Base-by-base conservation (phyloP, 2,329 filamentous ascomycete genomes). In the Aspergillus sp. region DNA sequence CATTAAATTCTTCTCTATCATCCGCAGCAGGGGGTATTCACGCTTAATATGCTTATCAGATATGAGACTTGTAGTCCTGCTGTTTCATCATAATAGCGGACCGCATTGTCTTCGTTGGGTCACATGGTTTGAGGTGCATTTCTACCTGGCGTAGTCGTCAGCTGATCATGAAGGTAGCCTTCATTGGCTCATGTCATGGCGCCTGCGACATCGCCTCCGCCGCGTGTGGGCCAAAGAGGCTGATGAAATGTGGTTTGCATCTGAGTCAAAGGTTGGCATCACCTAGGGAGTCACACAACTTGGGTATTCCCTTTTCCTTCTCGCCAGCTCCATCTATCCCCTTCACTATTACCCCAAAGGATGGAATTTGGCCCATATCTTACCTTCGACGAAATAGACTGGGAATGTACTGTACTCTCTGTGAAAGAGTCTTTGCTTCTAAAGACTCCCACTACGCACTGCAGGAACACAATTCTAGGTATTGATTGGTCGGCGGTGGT, bases 361-460 rank as follows among this genome's bases (percentile, higher is more conserved):
- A 55, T 55, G 52, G 50, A 52, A 47, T 47, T 56, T 49, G 51
- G 51, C 35, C 42, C 51, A 38, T 49, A 54, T 51, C 48, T 51
- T 35, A 36, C 26, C 36, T 56, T 49, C 30, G 46, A 56, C 19
- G 47, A 44, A 6, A 45, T 45, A 42, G 43, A 53, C 36, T 54
- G 54, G 32, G 35, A 54, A 44, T 56, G 48, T 47, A 46, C 42
- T 47, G n/a, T n/a, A n/a, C n/a, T n/a, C 45, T 56, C 22, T 56
- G 51, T 35, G 30, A 51, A 36, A 54, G 51, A 33, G 24, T 26
- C 42, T 56, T 56, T 42, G 26, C 26, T 51, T 47, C 52, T 19
- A 30, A 45, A 47, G 16, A 16, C 19, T 41, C 49, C 16, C 48
- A 54, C 38, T 52, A 49, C 22, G 48, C 54, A 56, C 45, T 56